Conservation (phyloP, 306 rosid species). For the Hippophae tibetana region DNA sequence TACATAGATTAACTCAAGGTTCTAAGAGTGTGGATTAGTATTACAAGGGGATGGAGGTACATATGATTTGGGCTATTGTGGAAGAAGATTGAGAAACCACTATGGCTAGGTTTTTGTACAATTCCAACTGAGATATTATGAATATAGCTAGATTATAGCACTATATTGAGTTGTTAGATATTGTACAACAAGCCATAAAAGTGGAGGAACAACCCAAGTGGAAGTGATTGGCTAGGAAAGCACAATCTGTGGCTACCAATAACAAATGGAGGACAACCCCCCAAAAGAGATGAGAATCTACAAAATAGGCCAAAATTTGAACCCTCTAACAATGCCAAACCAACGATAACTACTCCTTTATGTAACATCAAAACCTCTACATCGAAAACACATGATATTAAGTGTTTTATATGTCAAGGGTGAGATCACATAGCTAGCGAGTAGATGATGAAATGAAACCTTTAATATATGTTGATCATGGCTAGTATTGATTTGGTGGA, state of each 20-base stretch:
- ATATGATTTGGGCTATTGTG: neutral
- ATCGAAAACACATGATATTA: neutral
- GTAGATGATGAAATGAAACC: neutral
- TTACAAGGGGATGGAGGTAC: neutral
- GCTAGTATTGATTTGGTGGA: too few relatives aligned
- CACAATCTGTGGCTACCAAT: neutral
- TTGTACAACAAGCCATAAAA: neutral
- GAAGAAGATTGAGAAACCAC: neutral
- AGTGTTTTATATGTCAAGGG: neutral
- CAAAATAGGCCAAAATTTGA: neutral
- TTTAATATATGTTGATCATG: neutral
- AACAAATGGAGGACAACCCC: neutral
- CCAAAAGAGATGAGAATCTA: too few relatives aligned
- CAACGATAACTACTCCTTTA: neutral
- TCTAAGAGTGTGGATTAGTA: neutral
- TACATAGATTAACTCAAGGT: too few relatives aligned
- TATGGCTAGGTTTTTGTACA: neutral
- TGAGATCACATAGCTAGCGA: neutral
- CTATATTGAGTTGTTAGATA: neutral
- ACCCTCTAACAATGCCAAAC: neutral
- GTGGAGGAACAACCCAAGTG: neutral
- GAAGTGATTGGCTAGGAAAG: neutral
- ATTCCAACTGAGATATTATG: too few relatives aligned
- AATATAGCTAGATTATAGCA: too few relatives aligned
- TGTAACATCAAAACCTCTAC: neutral